A percentile compares a stretch with the other conserved stretches of the same genome.
Evolutionary conservation across 2,329 filamentous ascomycete species (phyloP).

Genomic region (Fusarium zealandicum): DNA sequence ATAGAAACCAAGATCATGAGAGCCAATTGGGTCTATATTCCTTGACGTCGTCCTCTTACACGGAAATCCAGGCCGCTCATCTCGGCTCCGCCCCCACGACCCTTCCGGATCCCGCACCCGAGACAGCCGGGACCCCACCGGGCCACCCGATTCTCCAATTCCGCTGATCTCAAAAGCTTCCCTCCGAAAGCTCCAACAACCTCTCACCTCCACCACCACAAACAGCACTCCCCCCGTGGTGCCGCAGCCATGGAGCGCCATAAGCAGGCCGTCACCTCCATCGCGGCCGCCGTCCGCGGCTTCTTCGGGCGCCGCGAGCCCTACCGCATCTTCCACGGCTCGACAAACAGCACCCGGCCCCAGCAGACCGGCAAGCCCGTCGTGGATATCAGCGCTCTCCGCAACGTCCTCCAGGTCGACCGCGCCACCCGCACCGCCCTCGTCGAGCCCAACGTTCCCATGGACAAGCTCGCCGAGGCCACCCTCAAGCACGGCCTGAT

Average conservation of each 20-base stretch:
- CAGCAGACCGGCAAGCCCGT: slow-evolving; percentile 58
- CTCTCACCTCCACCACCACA: background rate
- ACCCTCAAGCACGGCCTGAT: slow-evolving; percentile 63
- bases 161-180: slow-evolving; percentile 5
- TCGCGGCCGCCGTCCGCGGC: slow-evolving; percentile 53
- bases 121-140: slow-evolving; percentile 15
- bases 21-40: too few relatives aligned
- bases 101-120: slow-evolving; percentile 18
- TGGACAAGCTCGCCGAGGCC: slow-evolving; percentile 68
- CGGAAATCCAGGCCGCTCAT: background rate
- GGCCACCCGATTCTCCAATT: slow-evolving; percentile 26
- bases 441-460: slow-evolving; percentile 73
- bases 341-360: slow-evolving; percentile 76
- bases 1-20: too few relatives aligned
- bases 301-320: slow-evolving; percentile 57
- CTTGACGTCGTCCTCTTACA: background rate
- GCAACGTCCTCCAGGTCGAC: slow-evolving; percentile 69
- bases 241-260: slow-evolving; percentile 53
- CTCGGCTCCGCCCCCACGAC: slow-evolving; percentile 31
- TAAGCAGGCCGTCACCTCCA: slow-evolving; percentile 51
- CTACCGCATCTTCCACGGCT: slow-evolving; percentile 78
- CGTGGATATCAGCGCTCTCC: slow-evolving; percentile 73
- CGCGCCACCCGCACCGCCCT: slow-evolving; percentile 59
- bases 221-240: slow-evolving; percentile 3
- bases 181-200: background rate